Base-by-base conservation (phyloP, 2,329 filamentous ascomycete genomes). In the Ophiostoma ulmi region DNA sequence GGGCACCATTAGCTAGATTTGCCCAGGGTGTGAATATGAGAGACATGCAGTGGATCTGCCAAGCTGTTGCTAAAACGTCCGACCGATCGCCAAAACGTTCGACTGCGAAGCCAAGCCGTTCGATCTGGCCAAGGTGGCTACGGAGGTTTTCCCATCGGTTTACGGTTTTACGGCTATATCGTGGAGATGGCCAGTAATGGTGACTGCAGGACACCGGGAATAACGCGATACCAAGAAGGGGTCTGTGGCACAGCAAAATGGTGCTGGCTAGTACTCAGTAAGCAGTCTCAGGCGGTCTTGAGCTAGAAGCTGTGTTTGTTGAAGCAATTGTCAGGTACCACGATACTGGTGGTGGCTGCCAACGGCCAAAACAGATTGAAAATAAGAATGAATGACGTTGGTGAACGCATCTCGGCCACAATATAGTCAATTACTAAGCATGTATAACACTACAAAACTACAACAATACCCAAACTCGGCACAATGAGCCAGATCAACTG, bases 71-170 rank as follows among this genome's bases (percentile, higher is more conserved):
- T 36, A 65, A 58, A 65, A 65, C 63, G 63, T 65, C 63, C 63
- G 63, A 65, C 63, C 63, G 35, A 38, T 65, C 63, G 35, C 63
- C 63, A 38, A 64, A 64, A 65, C 35, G 63, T 65, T 65, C 63
- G 31, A 64, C 61, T 35, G 35, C 11, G 14, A 63, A 26, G 58
- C 58, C 52, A 58, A 58, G 58, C 58, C 58, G 35, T 65, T 65
- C 35, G 35, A 65, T 38, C 36, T 20, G 1, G 13, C n/a, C n/a
- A 11, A 26, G 52, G 52, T 58, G 2, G 63, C 14, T 38, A 39
- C 35, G 35, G 63, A n/a, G 63, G 35, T 6, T 38, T 65, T 39
- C 13, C 31, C 31, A 10, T 55, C 48, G n/a, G 48, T 58, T 58
- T 31, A 22, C 22, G 52, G 36, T 39, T 65, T 65, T 65, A 65